Conservation (phyloP, 2,329 filamentous ascomycete genomes). For the Botryotinia convoluta region DNA sequence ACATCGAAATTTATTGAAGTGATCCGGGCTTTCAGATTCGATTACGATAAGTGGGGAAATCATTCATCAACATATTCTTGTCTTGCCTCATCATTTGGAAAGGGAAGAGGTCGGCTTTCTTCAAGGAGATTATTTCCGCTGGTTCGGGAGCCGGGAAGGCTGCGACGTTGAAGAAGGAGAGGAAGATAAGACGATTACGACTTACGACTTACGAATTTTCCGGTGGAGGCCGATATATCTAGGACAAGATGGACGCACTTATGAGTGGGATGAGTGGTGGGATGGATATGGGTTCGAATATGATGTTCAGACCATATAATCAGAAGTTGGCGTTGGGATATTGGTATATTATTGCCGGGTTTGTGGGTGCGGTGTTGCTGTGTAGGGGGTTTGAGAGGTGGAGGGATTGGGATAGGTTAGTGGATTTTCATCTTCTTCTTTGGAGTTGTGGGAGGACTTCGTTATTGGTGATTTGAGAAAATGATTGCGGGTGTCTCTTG, state of each 20-base stretch:
- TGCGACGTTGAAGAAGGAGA: background rate
- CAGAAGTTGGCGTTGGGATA: constrained; percentile 52
- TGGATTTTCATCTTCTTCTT: constrained; percentile 5
- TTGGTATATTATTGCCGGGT: constrained; percentile 57
- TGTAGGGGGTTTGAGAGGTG: constrained; percentile 26
- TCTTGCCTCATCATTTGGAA: background rate
- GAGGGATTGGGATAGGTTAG: constrained; percentile 31
- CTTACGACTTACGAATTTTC: background rate
- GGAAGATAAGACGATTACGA: background rate
- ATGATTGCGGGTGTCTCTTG: background rate
- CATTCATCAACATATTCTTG: background rate
- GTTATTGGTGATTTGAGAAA: background rate
- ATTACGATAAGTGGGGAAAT: background rate
- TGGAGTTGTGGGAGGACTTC: background rate
- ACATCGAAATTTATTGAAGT: background rate
- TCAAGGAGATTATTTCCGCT: background rate
- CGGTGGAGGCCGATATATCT: background rate
- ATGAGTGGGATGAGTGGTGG: constrained; percentile 24
- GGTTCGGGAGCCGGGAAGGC: background rate
- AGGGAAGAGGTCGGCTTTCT: background rate
- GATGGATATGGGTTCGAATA: constrained; percentile 35
- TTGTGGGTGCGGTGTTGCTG: constrained; percentile 34
- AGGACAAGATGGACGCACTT: constrained; percentile 20
- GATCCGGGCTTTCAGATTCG: background rate
- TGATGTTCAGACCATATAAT: constrained; percentile 47